A percentile compares a stretch with the other conserved stretches of the same genome.
Evolutionary conservation across 2,329 filamentous ascomycete genomes (phyloP).

Genomic region (Exophiala spinifera): DNA sequence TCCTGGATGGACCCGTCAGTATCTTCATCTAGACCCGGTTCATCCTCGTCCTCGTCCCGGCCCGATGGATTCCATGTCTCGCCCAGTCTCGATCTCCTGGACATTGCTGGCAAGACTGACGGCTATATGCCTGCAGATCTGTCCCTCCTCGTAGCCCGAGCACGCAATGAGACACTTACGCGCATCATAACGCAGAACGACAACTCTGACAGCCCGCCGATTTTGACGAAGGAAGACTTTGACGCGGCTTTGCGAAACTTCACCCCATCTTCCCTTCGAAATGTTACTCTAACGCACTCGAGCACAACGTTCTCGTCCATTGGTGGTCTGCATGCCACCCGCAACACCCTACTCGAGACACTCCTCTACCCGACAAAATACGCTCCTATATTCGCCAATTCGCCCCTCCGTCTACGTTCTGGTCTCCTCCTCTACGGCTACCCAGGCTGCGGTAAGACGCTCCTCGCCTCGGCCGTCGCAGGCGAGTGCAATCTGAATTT

Average conservation of each 20-base stretch:
- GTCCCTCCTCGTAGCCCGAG: slow-evolving; percentile 77
- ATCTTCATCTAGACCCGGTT: slow-evolving; percentile 48
- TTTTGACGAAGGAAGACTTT: slow-evolving; percentile 73
- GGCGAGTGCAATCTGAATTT: slow-evolving; percentile 98
- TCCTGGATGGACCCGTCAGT: slow-evolving; percentile 76
- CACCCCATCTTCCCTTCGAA: slow-evolving; percentile 88
- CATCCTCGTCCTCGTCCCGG: slow-evolving; percentile 38
- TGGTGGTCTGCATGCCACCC: slow-evolving; percentile 79
- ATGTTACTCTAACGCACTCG: slow-evolving; percentile 88
- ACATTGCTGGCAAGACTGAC: slow-evolving; percentile 89
- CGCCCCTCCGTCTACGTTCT: slow-evolving; percentile 88
- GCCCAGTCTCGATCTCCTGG: slow-evolving; percentile 78
- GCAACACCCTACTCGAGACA: slow-evolving; percentile 89
- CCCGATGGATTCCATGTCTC: slow-evolving; percentile 69
- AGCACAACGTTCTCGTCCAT: slow-evolving; percentile 91
- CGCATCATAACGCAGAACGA: slow-evolving; percentile 57
- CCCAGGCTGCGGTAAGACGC: slow-evolving; percentile 93
- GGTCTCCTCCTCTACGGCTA: slow-evolving; percentile 91
- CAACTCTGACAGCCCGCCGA: slow-evolving; percentile 50
- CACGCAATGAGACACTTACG: slow-evolving; percentile 88
- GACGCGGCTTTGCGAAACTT: slow-evolving; percentile 83
- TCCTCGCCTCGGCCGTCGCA: slow-evolving; percentile 93
- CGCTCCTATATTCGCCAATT: slow-evolving; percentile 94
- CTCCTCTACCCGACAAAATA: slow-evolving; percentile 97
- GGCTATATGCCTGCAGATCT: slow-evolving; percentile 98